These are phyloP conservation scores for Ceratobasidium sp. DNA, from an alignment of 1,284 basidiomycete genomes.

Conservation along the genomic window DNA sequence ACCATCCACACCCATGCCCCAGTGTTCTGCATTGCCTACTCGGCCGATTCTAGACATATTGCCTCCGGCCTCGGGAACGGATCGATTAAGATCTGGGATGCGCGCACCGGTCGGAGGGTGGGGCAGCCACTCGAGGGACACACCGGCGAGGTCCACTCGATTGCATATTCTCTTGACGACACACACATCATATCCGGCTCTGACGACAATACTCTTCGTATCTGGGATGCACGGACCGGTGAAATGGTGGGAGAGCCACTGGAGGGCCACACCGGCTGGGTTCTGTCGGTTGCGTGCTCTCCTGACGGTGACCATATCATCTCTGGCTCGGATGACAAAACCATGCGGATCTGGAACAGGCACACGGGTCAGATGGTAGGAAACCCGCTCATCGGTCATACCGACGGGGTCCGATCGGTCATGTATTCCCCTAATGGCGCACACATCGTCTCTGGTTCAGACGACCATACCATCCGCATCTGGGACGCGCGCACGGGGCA, in stretches of 20 bases:
- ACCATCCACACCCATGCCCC: no score
- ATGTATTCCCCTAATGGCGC: no score
- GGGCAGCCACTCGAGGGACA: no score
- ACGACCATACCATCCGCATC: no score
- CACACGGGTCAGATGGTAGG: neutral
- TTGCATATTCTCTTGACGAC: no score
- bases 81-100: neutral
- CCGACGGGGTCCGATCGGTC: neutral
- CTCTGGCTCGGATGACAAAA: no score
- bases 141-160: no score
- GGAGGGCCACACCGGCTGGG: neutral
- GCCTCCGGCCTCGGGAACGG: neutral
- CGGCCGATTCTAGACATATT: neutral
- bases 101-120: neutral
- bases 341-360: constrained; percentile 28
- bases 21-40: neutral
- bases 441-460: no score
- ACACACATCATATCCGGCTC: no score
- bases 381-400: constrained; percentile 13
- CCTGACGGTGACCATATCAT: constrained; percentile 6
- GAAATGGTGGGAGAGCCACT: neutral
- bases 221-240: constrained; percentile 14
- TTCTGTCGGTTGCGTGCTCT: constrained; percentile 1
- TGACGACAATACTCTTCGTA: neutral
- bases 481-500: no score